Percentiles rank a stretch among this genome's conserved stretches.
These are phyloP conservation scores for Chenopodium berlandieri DNA, from an alignment of 148 eudicot genomes.

Conservation along the genomic window DNA sequence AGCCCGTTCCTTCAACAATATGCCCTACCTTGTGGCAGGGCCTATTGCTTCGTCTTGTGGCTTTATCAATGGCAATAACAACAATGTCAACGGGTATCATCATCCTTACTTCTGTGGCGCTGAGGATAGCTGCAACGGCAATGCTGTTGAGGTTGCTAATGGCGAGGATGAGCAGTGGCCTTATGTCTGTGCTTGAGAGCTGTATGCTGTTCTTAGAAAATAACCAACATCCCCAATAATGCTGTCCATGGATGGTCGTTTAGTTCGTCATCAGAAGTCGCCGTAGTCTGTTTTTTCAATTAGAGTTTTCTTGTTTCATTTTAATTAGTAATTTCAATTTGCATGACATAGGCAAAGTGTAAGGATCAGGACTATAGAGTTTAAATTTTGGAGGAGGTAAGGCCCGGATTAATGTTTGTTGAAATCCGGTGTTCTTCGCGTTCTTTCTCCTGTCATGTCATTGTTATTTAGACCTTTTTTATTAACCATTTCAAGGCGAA, in stretches of 20 bases:
- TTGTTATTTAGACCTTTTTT: conserved; percentile 22
- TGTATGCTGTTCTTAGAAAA: not conserved
- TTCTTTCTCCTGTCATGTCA: conserved; percentile 21
- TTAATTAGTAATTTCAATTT: conserved; percentile 20
- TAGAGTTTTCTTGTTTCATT: conserved; percentile 8
- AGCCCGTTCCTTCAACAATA: conserved; percentile 64
- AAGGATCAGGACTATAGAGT: conserved; percentile 30
- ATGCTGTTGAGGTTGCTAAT: conserved; percentile 36
- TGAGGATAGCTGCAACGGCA: conserved; percentile 41
- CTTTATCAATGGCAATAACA: conserved; percentile 11
- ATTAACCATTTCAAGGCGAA: conserved; percentile 12
- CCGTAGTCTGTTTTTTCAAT: conserved; percentile 44
- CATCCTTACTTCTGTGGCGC: conserved; percentile 26
- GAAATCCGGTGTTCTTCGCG: conserved; percentile 20
- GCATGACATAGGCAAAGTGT: conserved; percentile 31
- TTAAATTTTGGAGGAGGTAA: conserved; percentile 27
- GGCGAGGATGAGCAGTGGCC: conserved; percentile 88
- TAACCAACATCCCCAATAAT: conserved; percentile 7
- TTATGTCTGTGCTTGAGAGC: conserved; percentile 69
- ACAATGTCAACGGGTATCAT: conserved; percentile 20
- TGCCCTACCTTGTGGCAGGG: conserved; percentile 66
- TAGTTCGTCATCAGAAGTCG: conserved; percentile 44
- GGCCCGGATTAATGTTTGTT: conserved; percentile 27
- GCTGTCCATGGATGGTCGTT: not conserved
- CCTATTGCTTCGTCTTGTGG: conserved; percentile 17